Evolutionary conservation across 2,329 filamentous ascomycete species (phyloP).

Genomic region (Aureobasidium sp.): DNA sequence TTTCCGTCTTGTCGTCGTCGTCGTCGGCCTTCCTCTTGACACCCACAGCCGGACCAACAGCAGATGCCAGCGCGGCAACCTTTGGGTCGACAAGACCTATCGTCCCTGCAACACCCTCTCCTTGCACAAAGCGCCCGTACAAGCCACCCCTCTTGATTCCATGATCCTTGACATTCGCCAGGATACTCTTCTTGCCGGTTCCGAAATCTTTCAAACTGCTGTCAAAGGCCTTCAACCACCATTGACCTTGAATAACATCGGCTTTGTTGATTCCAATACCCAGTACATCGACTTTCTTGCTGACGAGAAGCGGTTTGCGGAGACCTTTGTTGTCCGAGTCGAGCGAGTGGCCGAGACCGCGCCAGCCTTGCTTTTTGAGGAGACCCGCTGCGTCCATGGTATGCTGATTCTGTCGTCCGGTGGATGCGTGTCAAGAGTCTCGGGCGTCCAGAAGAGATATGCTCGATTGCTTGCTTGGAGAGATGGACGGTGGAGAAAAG

Average conservation of each 20-base stretch:
- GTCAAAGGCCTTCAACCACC: conserved; percentile 96
- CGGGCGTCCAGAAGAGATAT: not conserved
- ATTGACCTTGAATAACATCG: conserved; percentile 63
- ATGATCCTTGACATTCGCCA: conserved; percentile 38
- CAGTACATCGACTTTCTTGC: conserved; percentile 69
- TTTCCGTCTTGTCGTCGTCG: conserved; percentile 11
- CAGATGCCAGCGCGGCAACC: conserved; percentile 12
- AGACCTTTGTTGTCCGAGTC: conserved; percentile 69
- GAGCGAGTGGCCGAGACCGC: conserved; percentile 77
- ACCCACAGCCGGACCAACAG: not conserved
- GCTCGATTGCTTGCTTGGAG: not conserved
- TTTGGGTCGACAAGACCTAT: conserved; percentile 28
- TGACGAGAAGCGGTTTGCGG: conserved; percentile 71
- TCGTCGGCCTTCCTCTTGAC: conserved; percentile 12
- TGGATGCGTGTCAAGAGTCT: not conserved
- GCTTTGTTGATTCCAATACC: conserved; percentile 72
- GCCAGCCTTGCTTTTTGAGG: conserved; percentile 81
- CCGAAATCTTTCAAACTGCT: conserved; percentile 72
- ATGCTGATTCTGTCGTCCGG: not conserved
- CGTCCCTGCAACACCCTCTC: conserved; percentile 68
- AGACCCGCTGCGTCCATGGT: conserved; percentile 77
- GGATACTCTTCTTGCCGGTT: conserved; percentile 50
- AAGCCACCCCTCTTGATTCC: conserved; percentile 47
- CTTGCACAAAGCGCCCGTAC: conserved; percentile 77
- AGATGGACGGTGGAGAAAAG: not conserved